Conservation (phyloP, 2,329 filamentous ascomycete genomes). For the Clathrospora elynae region DNA sequence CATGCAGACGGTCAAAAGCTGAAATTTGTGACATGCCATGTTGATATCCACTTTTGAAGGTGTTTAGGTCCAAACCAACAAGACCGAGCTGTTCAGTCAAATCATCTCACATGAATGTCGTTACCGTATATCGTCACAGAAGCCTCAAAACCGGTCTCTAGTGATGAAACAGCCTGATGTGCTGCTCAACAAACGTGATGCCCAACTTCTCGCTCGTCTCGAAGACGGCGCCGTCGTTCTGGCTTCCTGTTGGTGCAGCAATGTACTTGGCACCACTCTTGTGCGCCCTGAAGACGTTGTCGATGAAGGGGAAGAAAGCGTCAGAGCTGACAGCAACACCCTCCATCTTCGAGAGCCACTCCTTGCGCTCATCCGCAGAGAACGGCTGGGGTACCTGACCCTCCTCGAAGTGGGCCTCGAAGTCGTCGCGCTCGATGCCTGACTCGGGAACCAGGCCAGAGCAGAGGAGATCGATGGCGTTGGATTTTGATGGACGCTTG, state of each 20-base stretch:
- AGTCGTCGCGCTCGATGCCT: conserved; percentile 82
- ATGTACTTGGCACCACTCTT: conserved; percentile 95
- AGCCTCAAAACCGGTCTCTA: conserved; percentile 51
- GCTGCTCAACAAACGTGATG: conserved; percentile 96
- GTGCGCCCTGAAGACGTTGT: conserved; percentile 92
- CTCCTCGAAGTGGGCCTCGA: conserved; percentile 87
- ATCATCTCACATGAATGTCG: conserved; percentile 10
- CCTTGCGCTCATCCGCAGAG: conserved; percentile 79
- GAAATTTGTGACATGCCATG: conserved; percentile 1
- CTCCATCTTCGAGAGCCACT: conserved; percentile 81
- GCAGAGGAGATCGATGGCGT: conserved; percentile 94
- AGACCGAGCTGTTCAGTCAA: background rate
- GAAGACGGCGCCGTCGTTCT: conserved; percentile 81
- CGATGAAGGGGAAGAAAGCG: conserved; percentile 98
- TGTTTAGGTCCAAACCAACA: conserved; percentile 6
- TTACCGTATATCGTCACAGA: conserved; percentile 1
- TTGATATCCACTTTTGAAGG: conserved; percentile 12
- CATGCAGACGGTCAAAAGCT: no score
- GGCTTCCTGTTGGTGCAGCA: conserved; percentile 87
- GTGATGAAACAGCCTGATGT: conserved; percentile 92
- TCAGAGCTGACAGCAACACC: conserved; percentile 90
- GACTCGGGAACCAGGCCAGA: conserved; percentile 84
- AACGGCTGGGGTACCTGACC: conserved; percentile 74
- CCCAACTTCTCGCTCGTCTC: conserved; percentile 89
- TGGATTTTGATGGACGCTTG: conserved; percentile 96